phyloP scores from a whole-genome alignment of 345 rosid genomes.

The Passiflora organensis region DNA sequence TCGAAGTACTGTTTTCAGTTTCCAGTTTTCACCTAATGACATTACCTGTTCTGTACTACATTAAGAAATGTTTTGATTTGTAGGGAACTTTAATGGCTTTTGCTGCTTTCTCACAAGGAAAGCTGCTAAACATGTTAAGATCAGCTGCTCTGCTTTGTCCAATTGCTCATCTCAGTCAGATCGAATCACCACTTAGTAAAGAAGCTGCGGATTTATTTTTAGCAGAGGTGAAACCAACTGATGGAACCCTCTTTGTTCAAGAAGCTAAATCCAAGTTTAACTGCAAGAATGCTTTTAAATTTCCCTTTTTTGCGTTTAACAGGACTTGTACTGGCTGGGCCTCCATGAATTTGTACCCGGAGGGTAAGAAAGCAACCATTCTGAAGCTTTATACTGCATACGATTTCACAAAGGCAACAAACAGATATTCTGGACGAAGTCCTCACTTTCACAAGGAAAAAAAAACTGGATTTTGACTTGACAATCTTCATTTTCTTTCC shows the following conservation, averaged over 20 bases:
- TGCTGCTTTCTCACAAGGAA: constrained; percentile 35
- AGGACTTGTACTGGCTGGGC: constrained; percentile 42
- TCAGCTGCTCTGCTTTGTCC: constrained; percentile 44
- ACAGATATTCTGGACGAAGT: no score
- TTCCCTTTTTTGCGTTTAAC: neutral
- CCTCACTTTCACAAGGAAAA: neutral
- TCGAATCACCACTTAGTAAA: constrained; percentile 17
- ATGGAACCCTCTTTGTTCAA: neutral
- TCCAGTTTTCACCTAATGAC: no score
- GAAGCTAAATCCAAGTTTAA: neutral
- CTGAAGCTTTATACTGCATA: neutral
- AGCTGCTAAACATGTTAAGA: constrained; percentile 23
- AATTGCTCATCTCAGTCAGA: constrained; percentile 33
- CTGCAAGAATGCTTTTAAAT: neutral
- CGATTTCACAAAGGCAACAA: no score
- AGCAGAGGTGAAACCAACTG: constrained; percentile 20
- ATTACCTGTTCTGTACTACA: no score
- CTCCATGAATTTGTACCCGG: constrained; percentile 31
- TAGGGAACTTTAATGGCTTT: constrained; percentile 44
- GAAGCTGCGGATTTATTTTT: constrained; percentile 28
- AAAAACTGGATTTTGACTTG: neutral
- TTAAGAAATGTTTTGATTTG: neutral
- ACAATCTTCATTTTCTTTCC: neutral
- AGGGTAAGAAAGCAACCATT: constrained; percentile 22
- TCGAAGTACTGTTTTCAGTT: neutral